Evolutionary conservation across 2,329 filamentous ascomycete genomes (phyloP).

Genomic region (Plenodomus tracheiphilus): DNA sequence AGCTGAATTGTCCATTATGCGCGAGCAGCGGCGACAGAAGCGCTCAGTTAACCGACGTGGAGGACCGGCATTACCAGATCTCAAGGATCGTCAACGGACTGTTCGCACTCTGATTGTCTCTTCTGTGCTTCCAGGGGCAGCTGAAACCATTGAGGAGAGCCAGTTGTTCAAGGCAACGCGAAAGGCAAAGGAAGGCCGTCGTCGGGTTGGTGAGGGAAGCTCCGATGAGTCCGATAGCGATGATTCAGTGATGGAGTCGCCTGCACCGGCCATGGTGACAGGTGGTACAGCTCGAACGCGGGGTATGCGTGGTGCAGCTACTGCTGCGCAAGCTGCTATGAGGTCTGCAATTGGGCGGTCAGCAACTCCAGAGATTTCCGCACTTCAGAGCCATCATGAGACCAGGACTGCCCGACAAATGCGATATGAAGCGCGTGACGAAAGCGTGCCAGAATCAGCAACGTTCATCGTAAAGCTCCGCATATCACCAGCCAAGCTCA

Average conservation of each 20-base stretch:
- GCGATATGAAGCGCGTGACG: conserved; percentile 71
- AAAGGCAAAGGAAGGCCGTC: conserved; percentile 54
- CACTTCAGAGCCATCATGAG: conserved; percentile 64
- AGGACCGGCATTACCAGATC: conserved; percentile 89
- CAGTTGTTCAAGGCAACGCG: conserved; percentile 73
- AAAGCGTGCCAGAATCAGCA: conserved; percentile 68
- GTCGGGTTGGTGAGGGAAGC: conserved; percentile 68
- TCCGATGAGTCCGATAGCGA: conserved; percentile 93
- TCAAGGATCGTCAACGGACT: conserved; percentile 91
- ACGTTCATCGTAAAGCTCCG: conserved; percentile 72
- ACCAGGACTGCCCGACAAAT: conserved; percentile 66
- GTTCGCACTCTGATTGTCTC: conserved; percentile 92
- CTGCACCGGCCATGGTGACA: conserved; percentile 68
- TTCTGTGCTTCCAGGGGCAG: conserved; percentile 86
- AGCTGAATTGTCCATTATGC: conserved; percentile 88
- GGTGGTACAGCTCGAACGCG: conserved; percentile 81
- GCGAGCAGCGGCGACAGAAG: conserved; percentile 93
- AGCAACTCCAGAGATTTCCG: conserved; percentile 79
- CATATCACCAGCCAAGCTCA: conserved; percentile 72
- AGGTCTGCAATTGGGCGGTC: conserved; percentile 74
- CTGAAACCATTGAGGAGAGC: conserved; percentile 77
- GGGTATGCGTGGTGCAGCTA: conserved; percentile 85
- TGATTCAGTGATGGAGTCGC: conserved; percentile 84
- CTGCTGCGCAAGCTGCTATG: conserved; percentile 85
- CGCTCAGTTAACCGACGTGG: conserved; percentile 91